These are phyloP conservation scores for Gamarada debralockiae DNA, from an alignment of 495 filamentous ascomycete genomes.

Conservation along the genomic window DNA sequence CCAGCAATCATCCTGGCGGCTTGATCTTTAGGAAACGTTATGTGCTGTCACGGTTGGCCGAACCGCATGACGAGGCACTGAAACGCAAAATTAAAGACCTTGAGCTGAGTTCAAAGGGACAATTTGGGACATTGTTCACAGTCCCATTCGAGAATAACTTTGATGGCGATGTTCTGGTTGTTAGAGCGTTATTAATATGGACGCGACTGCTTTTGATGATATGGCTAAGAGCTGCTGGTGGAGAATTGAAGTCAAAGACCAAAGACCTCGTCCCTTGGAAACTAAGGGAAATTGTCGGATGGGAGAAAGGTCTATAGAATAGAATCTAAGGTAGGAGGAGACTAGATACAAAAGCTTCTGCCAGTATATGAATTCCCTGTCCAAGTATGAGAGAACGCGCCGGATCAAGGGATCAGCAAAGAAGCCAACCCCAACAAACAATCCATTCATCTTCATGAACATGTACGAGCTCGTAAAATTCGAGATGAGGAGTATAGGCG, in stretches of 20 bases:
- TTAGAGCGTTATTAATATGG: constrained; percentile 4
- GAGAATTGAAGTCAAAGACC: neutral
- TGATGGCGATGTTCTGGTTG: neutral
- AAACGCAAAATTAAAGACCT: constrained; percentile 4
- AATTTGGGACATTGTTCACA: constrained; percentile 2
- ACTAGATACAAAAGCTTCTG: too few relatives aligned
- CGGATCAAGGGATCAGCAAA: constrained; percentile 75
- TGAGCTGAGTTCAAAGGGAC: neutral
- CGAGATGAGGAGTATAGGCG: constrained; percentile 51
- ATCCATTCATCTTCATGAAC: constrained; percentile 65
- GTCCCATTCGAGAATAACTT: neutral
- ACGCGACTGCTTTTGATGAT: constrained; percentile 2
- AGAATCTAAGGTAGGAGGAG: too few relatives aligned
- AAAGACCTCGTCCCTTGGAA: neutral
- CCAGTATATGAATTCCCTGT: constrained; percentile 69
- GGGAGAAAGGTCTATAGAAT: too few relatives aligned
- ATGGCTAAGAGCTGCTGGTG: constrained; percentile 1
- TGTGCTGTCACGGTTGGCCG: neutral
- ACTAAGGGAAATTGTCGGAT: too few relatives aligned
- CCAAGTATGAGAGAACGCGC: constrained; percentile 54
- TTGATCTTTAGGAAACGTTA: constrained; percentile 1
- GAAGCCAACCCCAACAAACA: constrained; percentile 67
- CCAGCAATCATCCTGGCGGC: neutral
- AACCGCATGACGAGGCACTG: neutral
- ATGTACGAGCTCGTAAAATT: constrained; percentile 67